Evolutionary conservation across 108 stramenopile species (phyloP).

Genomic region (Schizochytrium sp.): DNA sequence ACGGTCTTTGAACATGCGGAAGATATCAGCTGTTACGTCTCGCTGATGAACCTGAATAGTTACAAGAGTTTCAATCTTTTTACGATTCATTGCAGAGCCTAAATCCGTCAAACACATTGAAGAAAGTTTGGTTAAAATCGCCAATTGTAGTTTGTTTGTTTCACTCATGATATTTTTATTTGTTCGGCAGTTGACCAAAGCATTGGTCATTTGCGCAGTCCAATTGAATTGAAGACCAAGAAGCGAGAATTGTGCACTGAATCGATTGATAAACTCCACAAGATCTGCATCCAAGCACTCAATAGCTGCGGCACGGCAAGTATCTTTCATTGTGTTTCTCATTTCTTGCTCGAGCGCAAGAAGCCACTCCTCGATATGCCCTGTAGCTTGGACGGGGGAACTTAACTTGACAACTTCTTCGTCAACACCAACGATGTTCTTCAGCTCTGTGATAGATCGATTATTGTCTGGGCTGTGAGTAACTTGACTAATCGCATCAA

Average conservation of each 20-base stretch:
- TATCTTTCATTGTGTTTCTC: conserved; percentile 74
- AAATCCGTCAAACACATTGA: conserved; percentile 79
- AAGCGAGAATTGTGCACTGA: conserved; percentile 77
- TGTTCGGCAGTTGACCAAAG: conserved; percentile 69
- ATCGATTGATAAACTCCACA: conserved; percentile 71
- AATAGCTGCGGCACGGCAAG: conserved; percentile 68
- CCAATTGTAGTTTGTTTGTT: conserved; percentile 71
- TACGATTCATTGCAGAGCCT: conserved; percentile 79
- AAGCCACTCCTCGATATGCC: conserved; percentile 82
- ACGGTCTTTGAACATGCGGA: conserved; percentile 67
- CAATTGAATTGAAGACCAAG: conserved; percentile 79
- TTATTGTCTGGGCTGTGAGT: conserved; percentile 67
- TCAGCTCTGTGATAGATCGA: conserved; percentile 63
- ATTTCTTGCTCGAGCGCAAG: conserved; percentile 67
- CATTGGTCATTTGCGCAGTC: conserved; percentile 75
- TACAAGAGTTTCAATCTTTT: conserved; percentile 79
- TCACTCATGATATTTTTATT: conserved; percentile 73
- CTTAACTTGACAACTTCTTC: conserved; percentile 70
- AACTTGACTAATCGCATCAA: conserved; percentile 76
- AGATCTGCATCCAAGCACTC: conserved; percentile 69
- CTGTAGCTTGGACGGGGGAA: conserved; percentile 69
- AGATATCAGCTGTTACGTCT: conserved; percentile 73
- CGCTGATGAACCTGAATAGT: conserved; percentile 79
- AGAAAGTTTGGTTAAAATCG: conserved; percentile 70
- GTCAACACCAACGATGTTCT: conserved; percentile 66